Evolutionary conservation across 495 filamentous ascomycete species (phyloP).

Genomic region (Penicillium ucsense): DNA sequence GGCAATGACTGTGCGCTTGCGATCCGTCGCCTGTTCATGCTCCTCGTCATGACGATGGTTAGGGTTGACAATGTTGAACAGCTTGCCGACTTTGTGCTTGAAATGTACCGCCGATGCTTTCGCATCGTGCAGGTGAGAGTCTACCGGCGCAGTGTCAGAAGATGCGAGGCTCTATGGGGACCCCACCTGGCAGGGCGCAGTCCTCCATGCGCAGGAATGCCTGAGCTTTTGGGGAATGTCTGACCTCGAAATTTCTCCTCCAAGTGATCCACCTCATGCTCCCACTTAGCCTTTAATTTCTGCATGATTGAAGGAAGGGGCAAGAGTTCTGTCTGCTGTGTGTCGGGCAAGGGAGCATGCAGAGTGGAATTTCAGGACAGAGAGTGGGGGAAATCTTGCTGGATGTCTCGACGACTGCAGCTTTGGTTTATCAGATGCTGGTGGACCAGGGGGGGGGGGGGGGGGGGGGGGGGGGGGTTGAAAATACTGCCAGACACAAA

Average conservation of each 20-base stretch:
- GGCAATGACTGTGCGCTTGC: constrained; percentile 60
- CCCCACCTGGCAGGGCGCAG: neutral
- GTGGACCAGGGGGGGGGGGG: constrained; percentile 9
- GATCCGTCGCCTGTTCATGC: constrained; percentile 77
- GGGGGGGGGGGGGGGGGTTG: constrained; percentile 4
- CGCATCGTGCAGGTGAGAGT: constrained; percentile 34
- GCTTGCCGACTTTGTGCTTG: constrained; percentile 59
- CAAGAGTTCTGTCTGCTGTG: too few species aligned
- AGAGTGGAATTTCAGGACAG: too few species aligned
- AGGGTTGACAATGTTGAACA: constrained; percentile 67
- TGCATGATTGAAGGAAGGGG: too few species aligned
- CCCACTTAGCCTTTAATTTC: constrained; percentile 20
- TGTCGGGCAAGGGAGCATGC: too few species aligned
- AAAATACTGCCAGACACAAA: too few species aligned
- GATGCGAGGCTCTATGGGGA: neutral
- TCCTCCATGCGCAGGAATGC: neutral
- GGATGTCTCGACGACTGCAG: too few species aligned
- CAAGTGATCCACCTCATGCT: constrained; percentile 19
- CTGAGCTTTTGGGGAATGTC: neutral
- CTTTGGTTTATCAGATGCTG: too few species aligned
- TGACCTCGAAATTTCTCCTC: constrained; percentile 27
- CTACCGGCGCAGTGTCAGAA: constrained; percentile 5
- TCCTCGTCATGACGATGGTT: constrained; percentile 93
- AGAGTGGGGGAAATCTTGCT: too few species aligned
- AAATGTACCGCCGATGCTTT: constrained; percentile 41